Percentiles rank a stretch among this genome's conserved stretches.
Evolutionary conservation across 2,329 filamentous ascomycete genomes (phyloP).

Genomic region (Aspergillus transmontanensis): DNA sequence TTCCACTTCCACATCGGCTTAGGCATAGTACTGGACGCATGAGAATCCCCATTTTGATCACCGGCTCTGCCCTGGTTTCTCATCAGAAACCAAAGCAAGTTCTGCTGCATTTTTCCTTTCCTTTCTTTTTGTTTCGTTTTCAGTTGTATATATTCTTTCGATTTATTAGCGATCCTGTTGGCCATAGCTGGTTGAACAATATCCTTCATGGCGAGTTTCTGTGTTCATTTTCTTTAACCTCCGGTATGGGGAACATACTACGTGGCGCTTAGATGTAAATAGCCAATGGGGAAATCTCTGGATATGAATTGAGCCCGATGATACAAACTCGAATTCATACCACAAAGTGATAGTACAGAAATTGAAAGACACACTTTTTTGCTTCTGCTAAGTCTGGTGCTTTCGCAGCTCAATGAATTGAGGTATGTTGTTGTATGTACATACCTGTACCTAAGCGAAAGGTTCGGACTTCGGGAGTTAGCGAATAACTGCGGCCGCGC

Average conservation of each 20-base stretch:
- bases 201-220: not conserved
- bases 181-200: not conserved
- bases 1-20: not conserved
- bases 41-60: not conserved
- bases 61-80: not conserved
- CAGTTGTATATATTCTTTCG: not conserved
- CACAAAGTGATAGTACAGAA: not conserved
- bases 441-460: conserved; percentile 15
- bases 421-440: not conserved
- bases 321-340: not conserved
- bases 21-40: not conserved
- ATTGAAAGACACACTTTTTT: not conserved
- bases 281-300: not conserved
- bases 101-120: not conserved
- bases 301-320: not conserved
- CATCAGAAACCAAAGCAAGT: not conserved
- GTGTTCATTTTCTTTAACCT: too few relatives aligned
- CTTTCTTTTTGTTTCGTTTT: not conserved
- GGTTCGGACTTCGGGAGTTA: conserved; percentile 18
- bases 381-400: not conserved
- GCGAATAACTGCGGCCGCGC: conserved; percentile 24
- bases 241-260: not conserved
- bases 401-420: not conserved
- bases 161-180: not conserved
- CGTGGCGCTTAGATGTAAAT: not conserved